Evolutionary conservation across 306 rosid genomes (phyloP).

Genomic region (Quercus bicolor): DNA sequence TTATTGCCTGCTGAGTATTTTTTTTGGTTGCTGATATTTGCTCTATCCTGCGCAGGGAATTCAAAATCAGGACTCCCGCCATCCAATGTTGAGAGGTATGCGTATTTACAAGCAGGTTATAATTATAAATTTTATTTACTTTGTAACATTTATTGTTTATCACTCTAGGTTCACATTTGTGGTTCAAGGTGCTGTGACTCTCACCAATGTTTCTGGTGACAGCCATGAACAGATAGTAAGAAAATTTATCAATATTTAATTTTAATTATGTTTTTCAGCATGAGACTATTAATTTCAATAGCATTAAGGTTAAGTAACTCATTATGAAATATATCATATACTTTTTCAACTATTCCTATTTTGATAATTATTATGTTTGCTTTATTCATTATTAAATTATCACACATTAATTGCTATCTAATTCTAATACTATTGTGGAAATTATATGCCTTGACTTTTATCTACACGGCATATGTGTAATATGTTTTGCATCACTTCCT

Average conservation of each 20-base stretch:
- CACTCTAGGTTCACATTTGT: slow-evolving; percentile 75
- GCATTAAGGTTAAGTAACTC: background rate
- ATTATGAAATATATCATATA: background rate
- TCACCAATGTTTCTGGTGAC: slow-evolving; percentile 37
- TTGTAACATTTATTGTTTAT: slow-evolving; percentile 24
- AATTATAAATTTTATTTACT: slow-evolving; percentile 14
- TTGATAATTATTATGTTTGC: background rate
- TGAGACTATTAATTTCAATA: slow-evolving; percentile 13
- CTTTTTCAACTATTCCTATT: background rate
- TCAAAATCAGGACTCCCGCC: slow-evolving; percentile 63
- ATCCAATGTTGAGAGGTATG: slow-evolving; percentile 67
- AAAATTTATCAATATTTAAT: slow-evolving; percentile 4
- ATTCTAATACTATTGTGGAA: background rate
- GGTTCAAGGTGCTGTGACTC: slow-evolving; percentile 63
- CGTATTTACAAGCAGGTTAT: background rate
- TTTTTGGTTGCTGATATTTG: slow-evolving; percentile 25
- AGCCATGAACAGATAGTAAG: slow-evolving; percentile 51
- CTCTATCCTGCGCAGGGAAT: slow-evolving; percentile 45
- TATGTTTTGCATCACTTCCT: background rate
- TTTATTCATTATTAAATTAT: background rate
- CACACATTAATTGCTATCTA: background rate
- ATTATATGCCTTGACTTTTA: background rate
- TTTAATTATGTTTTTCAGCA: slow-evolving; percentile 8
- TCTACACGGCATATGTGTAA: background rate
- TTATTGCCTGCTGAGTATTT: background rate